Evolutionary conservation across 129 eudicot genomes (phyloP).

Genomic region (Flaveria trinervia): DNA sequence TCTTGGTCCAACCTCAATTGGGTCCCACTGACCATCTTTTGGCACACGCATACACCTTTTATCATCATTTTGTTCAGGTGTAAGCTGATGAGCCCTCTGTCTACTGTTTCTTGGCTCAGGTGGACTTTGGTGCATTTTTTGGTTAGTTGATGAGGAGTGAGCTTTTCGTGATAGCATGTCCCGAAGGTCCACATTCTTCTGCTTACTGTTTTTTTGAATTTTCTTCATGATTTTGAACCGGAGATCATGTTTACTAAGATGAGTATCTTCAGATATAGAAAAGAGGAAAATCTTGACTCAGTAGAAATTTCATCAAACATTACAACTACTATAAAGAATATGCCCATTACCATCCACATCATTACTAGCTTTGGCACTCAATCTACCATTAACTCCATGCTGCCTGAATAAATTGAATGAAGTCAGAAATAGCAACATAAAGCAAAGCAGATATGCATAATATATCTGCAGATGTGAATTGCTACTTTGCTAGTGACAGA

Average conservation of each 20-base stretch:
- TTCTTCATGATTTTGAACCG: slow-evolving; percentile 76
- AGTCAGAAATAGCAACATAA: neutral
- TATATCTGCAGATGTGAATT: neutral
- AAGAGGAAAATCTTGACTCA: slow-evolving; percentile 26
- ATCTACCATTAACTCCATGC: slow-evolving; percentile 50
- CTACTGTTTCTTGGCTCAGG: slow-evolving; percentile 31
- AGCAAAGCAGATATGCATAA: slow-evolving; percentile 17
- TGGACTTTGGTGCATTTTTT: slow-evolving; percentile 25
- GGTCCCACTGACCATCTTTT: slow-evolving; percentile 11
- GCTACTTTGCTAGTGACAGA: slow-evolving; percentile 4
- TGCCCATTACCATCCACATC: slow-evolving; percentile 58
- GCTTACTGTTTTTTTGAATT: slow-evolving; percentile 44
- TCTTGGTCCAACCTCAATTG: neutral
- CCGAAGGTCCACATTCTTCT: slow-evolving; percentile 61
- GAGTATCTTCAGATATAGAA: slow-evolving; percentile 44
- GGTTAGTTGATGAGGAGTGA: slow-evolving; percentile 46
- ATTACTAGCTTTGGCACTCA: slow-evolving; percentile 31
- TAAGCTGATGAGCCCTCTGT: slow-evolving; percentile 34
- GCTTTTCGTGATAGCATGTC: slow-evolving; percentile 67
- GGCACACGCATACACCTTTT: slow-evolving; percentile 34
- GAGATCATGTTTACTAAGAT: slow-evolving; percentile 69
- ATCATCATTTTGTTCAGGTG: slow-evolving; percentile 21
- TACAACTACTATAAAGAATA: slow-evolving; percentile 22
- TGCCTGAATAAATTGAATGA: slow-evolving; percentile 43
- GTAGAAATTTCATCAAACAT: slow-evolving; percentile 12